Conservation (phyloP, 2,329 filamentous ascomycete species). For the Stenocarpella maydis region DNA sequence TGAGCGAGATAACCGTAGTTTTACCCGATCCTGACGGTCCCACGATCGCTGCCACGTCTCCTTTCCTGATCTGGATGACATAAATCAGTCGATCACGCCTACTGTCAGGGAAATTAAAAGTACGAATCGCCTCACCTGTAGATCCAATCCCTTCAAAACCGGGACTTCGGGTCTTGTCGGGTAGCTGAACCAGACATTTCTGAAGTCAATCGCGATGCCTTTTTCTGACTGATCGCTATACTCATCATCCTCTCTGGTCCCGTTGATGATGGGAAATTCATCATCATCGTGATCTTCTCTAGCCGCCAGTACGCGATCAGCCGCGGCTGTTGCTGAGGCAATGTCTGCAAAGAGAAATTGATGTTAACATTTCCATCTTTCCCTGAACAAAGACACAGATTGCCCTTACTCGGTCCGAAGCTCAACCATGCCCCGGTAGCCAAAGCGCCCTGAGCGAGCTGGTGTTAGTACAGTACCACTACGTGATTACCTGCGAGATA, state of each 20-base stretch:
- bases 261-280: not conserved
- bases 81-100: no score
- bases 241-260: conserved; percentile 44
- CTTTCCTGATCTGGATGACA: not conserved
- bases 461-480: not conserved
- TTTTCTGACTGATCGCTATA: conserved; percentile 39
- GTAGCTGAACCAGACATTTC: conserved; percentile 30
- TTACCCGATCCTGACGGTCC: not conserved
- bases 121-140: not conserved
- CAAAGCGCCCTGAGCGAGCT: conserved; percentile 28
- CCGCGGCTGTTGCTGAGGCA: conserved; percentile 44
- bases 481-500: accelerated
- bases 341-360: conserved; percentile 34
- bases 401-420: conserved; percentile 40
- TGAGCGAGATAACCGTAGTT: conserved; percentile 19
- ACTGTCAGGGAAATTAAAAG: not conserved
- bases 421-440: conserved; percentile 46
- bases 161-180: conserved; percentile 21
- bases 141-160: conserved; percentile 12
- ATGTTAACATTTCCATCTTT: not conserved
- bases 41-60: not conserved
- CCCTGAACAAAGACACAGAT: not conserved
- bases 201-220: conserved; percentile 34
- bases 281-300: conserved; percentile 18
- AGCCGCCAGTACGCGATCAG: conserved; percentile 41